Evolutionary conservation across 1,284 basidiomycete species (phyloP), one percentile per base, ranked within the genome.

Genomic region (Pyrrhoderma noxium): DNA sequence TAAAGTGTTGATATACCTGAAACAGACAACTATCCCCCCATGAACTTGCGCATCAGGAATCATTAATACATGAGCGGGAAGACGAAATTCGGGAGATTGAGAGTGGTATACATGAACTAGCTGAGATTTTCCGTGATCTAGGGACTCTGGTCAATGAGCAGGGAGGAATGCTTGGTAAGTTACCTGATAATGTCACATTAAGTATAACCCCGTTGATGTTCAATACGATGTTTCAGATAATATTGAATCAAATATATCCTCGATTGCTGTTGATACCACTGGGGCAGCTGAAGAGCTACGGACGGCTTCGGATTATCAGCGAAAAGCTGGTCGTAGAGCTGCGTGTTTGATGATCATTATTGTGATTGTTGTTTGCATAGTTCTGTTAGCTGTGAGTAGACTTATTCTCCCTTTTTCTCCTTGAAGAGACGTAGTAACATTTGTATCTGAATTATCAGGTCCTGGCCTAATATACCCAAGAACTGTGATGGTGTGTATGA

Each of bases 21-120:
- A 16, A 22, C 65, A 57, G 72, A 45, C 80, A 90, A 66, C 71
- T 94, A 46, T 85, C 90, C 0, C 85, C 89, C 0, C 86, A 91
- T 58, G 95, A 99, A 65, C 77, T 98, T 23, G 93, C 93, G 35
- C 95, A 95, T 66, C 96, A 99, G 65, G 95, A 99, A 62, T 89
- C 91, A 9, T 72, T 99, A 35, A 96, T 99, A 56, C 89, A 89
- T 53, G 95, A 98, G 65, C 89, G 96, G 16, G 95, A 99, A 65
- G 76, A 75, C 0, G 95, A 98, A 64, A 99, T 99, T 54, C 81
- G 89, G 41, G 94, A 98, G 64, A 99, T 99, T 56, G 96, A 99
- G 70, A 85, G 82, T 1, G 95, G 96, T 4, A 97, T 99, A 49
- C 93, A 97, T 62, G 95, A 99, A 65, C 72, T 99, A 43, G 85